phyloP scores from a whole-genome alignment of 1,284 basidiomycete species.

The Rhodotorula sp. region DNA sequence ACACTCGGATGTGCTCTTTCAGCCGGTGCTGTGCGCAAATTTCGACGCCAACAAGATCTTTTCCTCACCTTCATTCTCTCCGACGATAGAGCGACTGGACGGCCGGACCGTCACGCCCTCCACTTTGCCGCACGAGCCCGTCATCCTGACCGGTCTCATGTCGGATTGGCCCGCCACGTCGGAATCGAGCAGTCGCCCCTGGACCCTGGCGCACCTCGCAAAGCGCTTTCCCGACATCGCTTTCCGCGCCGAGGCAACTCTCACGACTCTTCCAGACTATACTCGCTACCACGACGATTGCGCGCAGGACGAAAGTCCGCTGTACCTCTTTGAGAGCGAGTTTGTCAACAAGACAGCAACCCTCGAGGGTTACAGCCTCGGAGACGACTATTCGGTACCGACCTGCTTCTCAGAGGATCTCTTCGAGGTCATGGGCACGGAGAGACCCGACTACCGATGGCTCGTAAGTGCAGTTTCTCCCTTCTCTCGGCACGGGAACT shows the following conservation, averaged over 20 bases:
- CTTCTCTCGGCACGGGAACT: neutral
- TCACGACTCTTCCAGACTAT: conserved; percentile 43
- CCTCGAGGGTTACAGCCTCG: conserved; percentile 24
- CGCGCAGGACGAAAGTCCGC: conserved; percentile 46
- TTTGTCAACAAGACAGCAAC: conserved; percentile 46
- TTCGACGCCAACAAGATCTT: conserved; percentile 32
- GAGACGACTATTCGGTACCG: conserved; percentile 45
- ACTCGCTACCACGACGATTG: conserved; percentile 43
- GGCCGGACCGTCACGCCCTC: conserved; percentile 10
- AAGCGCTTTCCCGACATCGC: conserved; percentile 36
- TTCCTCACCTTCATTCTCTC: conserved; percentile 18
- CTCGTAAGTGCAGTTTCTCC: conserved; percentile 27
- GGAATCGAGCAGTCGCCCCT: conserved; percentile 14
- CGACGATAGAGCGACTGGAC: conserved; percentile 27
- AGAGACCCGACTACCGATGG: conserved; percentile 49
- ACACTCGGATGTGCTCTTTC: conserved; percentile 49
- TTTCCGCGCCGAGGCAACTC: conserved; percentile 47
- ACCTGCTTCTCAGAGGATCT: conserved; percentile 46
- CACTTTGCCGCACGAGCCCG: conserved; percentile 37
- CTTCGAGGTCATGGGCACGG: conserved; percentile 45
- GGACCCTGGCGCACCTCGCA: conserved; percentile 43
- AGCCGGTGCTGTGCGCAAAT: conserved; percentile 46
- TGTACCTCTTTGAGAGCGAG: conserved; percentile 48
- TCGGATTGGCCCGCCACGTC: conserved; percentile 40
- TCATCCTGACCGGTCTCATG: conserved; percentile 45